Conservation (phyloP, 106 monocot genomes). For the Dendrobium officinale region DNA sequence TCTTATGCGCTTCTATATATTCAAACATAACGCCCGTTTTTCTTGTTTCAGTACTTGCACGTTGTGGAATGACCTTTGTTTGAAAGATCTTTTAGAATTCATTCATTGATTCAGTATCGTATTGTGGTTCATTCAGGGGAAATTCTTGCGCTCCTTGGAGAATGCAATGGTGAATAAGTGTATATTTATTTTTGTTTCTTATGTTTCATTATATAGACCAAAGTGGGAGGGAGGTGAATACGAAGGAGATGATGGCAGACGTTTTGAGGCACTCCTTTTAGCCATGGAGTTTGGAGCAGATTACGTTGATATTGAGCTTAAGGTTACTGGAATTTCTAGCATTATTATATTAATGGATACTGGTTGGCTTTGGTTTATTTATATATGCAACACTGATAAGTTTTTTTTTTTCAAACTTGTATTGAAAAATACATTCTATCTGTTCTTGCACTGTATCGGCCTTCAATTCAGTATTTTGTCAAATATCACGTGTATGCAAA, state of each 20-base stretch:
- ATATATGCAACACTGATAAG: background rate
- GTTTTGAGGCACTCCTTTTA: constrained; percentile 59
- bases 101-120: background rate
- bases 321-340: constrained; percentile 35
- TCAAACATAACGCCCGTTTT: background rate
- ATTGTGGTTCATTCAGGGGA: background rate
- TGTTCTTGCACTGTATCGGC: background rate
- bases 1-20: background rate
- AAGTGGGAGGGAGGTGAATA: constrained; percentile 95
- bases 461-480: background rate
- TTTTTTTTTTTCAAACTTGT: background rate
- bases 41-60: background rate
- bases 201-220: constrained; percentile 47
- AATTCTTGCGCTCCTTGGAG: background rate
- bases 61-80: background rate
- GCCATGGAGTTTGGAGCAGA: constrained; percentile 91
- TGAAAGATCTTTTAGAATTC: background rate
- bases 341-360: background rate
- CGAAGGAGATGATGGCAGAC: constrained; percentile 60
- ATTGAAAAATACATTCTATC: background rate
- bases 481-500: background rate
- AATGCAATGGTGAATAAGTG: background rate
- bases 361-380: background rate
- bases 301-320: constrained; percentile 86
- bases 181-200: background rate